Evolutionary conservation across 352 stramenopile genomes (phyloP), one percentile per base, ranked within the genome.

Genomic region (Phytophthora hibernalis): DNA sequence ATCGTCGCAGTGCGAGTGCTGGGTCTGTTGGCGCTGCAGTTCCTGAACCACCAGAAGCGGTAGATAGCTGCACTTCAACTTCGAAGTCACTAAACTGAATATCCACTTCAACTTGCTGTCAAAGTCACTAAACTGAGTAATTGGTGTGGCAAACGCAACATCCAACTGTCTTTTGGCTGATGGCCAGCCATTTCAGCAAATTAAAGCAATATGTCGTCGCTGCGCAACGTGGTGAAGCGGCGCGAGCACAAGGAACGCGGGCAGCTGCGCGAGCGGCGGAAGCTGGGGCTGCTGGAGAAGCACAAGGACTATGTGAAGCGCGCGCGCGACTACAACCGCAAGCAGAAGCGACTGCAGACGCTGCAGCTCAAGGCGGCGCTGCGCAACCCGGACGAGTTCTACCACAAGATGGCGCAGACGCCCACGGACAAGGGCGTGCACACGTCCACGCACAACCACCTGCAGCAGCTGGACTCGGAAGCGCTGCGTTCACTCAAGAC

Each of bases 301-400:
- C 95, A 99, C 76, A 98, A 98, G 72, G 98, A 99, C 81, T 99
- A 99, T 88, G 84, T 96, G 26, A 80, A 96, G 65, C 97, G 98
- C 61, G 97, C 97, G 24, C 76, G 89, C 16, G 94, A 99, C 80
- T 99, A 98, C 82, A 96, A 99, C 77, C 82, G 83, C 20, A 99
- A 99, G 85, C 78, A 97, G 72, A 74, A 93, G 54, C 76, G 81
- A 13, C 78, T 99, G 24, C 85, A 89, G 62, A 78, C 74, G 31
- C 87, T 99, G 71, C 77, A 95, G 51, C 72, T 87, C 49, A 99
- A 98, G 72, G 96, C 95, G 18, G 72, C 92, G n/a, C 90, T 98
- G 77, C 85, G 95, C 60, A 99, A 99, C 74, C 97, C 97, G 12
- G 98, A 99, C 79, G 98, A 99, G 85, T 99, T 99, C 78, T 99